Evolutionary conservation across 257 asterid genomes (phyloP), one percentile per base, ranked within the genome.

Genomic region (Nicotiana tomentosiformis): DNA sequence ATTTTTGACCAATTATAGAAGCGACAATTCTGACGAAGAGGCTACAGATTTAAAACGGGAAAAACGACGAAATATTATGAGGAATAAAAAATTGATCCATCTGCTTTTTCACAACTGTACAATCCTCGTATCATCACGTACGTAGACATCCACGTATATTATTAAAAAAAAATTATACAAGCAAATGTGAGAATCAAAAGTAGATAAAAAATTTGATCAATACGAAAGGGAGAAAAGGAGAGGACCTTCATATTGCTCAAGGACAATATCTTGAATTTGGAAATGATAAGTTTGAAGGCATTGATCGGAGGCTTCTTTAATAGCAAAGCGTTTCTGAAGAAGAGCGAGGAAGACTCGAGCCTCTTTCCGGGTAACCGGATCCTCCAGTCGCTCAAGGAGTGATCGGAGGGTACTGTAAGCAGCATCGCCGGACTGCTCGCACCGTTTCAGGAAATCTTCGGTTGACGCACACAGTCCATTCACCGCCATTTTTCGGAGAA

Each of bases 341-440:
- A 89, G 92, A 56, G 98, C 55, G 7, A 96, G 90, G 89, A 96
- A 94, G 90, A 96, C 84, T 94, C 99, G 94, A 30, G 98, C 98
- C 8, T 88, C 90, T 82, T 84, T 82, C 18, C 98, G 92, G 87
- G 99, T 90, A 16, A 17, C 83, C 87, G 99, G 97, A 79, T 94
- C 89, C 90, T 96, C 98, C 26, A 96, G 93, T 4, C 97, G 92
- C 87, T 93, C 98, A 64, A 96, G 90, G 77, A 94, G 89, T 30
- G 97, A 94, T 89, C 99, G 95, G 81, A 94, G 89, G 32, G 89
- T 95, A 57, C 93, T 78, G 97, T 96, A 96, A 26, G 99, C 98
- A 18, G 92, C 89, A 85, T 96, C 99, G 35, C 99, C 98, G 68
- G 99, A 96, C 58, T 81, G 90, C 67, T 86, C 57, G 84, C 99